Evolutionary conservation across 352 stramenopile genomes (phyloP), one percentile per base, ranked within the genome.

Genomic region (Phytophthora uliginosa): DNA sequence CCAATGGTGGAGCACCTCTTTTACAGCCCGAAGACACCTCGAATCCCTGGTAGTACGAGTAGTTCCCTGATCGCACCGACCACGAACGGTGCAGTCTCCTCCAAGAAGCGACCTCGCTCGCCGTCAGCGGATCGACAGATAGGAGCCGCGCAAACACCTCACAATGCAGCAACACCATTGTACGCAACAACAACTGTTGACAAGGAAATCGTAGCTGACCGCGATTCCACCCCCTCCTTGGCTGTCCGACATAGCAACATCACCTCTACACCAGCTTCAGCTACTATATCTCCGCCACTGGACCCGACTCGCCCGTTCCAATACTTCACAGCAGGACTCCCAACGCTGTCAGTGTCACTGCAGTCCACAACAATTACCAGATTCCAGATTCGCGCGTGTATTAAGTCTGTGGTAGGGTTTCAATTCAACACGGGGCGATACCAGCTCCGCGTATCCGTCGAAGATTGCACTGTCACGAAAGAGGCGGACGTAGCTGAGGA

Each of bases 351-450:
- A 12, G 60, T 66, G 51, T 42, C 51, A 24, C 63, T 1, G 33
- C 51, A 38, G 13, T 31, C 45, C 63, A 59, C 34, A 33, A 47
- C 34, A 56, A 64, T 12, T 51, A 78, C 18, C 59, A 82, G 74
- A 66, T 75, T 89, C n/a, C 65, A 76, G 12, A 83, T 96, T 48
- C 86, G 85, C 22, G 89, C 76, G 17, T 95, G 86, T 62, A 82
- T 96, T 61, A 94, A 96, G 74, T 96, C 89, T 18, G 89, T 96
- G 18, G 73, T 85, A n/a, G 84, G 84, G 0, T 96, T 96, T 71
- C 83, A 94, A 66, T 96, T 92, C 59, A 81, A 90, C 36, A 90
- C 78, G 4, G 89, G 89, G 4, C 63, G 66, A 13, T 96, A 94
- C 67, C 77, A 88, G 7, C 79, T 96, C 33, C 85, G 85, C 31